phyloP scores from a whole-genome alignment of 495 filamentous ascomycete species.

The Parachaetomium inaequale region DNA sequence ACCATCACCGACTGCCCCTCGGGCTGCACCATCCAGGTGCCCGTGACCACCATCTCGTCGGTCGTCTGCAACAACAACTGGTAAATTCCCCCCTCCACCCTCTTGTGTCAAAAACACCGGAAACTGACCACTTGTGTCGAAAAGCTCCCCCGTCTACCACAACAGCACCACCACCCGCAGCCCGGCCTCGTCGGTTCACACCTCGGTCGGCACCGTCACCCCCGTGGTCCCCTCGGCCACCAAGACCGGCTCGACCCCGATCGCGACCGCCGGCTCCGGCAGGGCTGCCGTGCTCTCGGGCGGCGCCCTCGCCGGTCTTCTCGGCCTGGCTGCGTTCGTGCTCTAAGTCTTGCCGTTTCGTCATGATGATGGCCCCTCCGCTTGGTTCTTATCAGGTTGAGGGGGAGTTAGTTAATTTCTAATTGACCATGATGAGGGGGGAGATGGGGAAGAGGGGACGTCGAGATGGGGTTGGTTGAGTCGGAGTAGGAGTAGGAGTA shows the following conservation, averaged over 20 bases:
- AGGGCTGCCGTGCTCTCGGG: constrained; percentile 64
- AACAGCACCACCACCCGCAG: constrained; percentile 32
- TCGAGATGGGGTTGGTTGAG: neutral
- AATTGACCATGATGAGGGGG: constrained; percentile 2
- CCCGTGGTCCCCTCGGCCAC: constrained; percentile 30
- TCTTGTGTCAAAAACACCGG: neutral
- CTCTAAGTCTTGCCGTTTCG: constrained; percentile 76
- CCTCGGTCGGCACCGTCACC: constrained; percentile 35
- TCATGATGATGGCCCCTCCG: too few species aligned
- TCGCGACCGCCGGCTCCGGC: constrained; percentile 60
- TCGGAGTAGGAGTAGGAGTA: too few species aligned
- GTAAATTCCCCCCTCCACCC: constrained; percentile 37
- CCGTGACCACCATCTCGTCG: constrained; percentile 58
- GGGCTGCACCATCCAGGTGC: constrained; percentile 75
- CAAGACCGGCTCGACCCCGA: constrained; percentile 45
- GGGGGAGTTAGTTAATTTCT: neutral
- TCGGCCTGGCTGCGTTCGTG: constrained; percentile 69
- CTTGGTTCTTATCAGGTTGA: neutral
- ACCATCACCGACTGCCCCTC: constrained; percentile 75
- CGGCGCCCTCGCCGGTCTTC: constrained; percentile 67
- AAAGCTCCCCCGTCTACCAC: constrained; percentile 26
- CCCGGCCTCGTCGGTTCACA: constrained; percentile 30
- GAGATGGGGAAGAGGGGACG: neutral
- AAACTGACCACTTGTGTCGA: neutral
- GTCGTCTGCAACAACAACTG: constrained; percentile 65